phyloP scores from a whole-genome alignment of 2,329 filamentous ascomycete genomes.

The Ceratocystis albifundus region DNA sequence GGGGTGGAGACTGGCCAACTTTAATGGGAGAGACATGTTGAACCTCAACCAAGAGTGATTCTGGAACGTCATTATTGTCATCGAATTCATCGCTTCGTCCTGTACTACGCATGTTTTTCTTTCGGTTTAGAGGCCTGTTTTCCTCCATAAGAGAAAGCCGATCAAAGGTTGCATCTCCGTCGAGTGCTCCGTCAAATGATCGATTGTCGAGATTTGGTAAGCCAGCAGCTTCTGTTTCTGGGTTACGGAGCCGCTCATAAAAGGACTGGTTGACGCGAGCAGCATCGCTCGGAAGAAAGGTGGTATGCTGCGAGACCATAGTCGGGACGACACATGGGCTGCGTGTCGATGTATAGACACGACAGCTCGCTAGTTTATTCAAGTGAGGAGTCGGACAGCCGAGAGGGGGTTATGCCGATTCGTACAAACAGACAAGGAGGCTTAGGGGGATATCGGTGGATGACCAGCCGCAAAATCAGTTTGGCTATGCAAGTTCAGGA shows the following conservation, averaged over 20 bases:
- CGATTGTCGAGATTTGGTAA: conserved; percentile 25
- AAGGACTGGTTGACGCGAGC: conserved; percentile 34
- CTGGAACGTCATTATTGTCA: conserved; percentile 52
- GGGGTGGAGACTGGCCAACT: conserved; percentile 23
- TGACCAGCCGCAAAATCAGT: too few relatives aligned
- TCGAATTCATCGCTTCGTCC: conserved; percentile 36
- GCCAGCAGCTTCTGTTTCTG: not conserved
- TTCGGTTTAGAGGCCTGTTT: conserved; percentile 35
- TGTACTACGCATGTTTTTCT: not conserved
- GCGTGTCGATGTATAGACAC: not conserved
- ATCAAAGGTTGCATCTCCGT: conserved; percentile 39
- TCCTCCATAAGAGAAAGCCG: conserved; percentile 36
- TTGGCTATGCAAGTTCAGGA: too few relatives aligned
- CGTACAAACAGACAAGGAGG: too few relatives aligned
- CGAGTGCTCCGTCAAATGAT: conserved; percentile 30
- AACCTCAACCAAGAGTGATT: conserved; percentile 50
- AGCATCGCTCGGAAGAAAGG: conserved; percentile 35
- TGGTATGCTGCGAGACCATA: conserved; percentile 32
- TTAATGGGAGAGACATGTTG: conserved; percentile 28
- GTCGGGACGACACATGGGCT: not conserved
- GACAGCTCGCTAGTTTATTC: not conserved
- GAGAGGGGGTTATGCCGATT: too few relatives aligned
- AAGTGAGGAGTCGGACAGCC: not conserved
- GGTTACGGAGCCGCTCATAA: conserved; percentile 38
- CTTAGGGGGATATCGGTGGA: too few relatives aligned